These are phyloP conservation scores for Draba incana DNA, from an alignment of 345 rosid genomes.

Conservation along the genomic window DNA sequence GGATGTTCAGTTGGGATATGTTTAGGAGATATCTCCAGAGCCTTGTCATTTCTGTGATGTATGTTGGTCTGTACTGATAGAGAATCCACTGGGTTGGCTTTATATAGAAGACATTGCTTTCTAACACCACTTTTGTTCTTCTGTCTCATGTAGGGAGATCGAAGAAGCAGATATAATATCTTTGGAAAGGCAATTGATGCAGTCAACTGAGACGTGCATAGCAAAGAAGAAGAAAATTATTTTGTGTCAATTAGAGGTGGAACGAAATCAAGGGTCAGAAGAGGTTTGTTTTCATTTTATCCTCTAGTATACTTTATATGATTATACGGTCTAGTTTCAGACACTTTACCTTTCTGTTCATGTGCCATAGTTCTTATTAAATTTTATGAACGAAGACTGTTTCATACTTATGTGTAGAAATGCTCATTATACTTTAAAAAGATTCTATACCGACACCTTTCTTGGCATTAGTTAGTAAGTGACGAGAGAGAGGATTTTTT, in stretches of 20 bases:
- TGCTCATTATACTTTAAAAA: not conserved
- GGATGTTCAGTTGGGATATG: not conserved
- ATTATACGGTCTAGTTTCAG: not conserved
- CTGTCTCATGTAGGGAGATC: constrained; percentile 62
- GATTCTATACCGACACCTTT: constrained; percentile 5
- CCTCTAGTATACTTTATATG: constrained; percentile 20
- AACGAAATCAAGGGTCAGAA: constrained; percentile 74
- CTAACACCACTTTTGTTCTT: constrained; percentile 23
- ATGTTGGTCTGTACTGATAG: constrained; percentile 8
- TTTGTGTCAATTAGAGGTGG: constrained; percentile 82
- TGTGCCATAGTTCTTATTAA: constrained; percentile 16
- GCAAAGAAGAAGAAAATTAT: constrained; percentile 86
- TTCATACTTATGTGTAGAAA: constrained; percentile 5
- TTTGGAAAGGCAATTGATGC: constrained; percentile 85
- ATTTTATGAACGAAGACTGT: constrained; percentile 9
- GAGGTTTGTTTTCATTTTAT: constrained; percentile 55
- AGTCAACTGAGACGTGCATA: constrained; percentile 83
- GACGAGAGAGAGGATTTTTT: not conserved
- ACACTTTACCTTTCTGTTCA: not conserved
- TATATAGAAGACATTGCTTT: constrained; percentile 1
- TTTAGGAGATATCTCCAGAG: not conserved
- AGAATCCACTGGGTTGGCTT: not conserved
- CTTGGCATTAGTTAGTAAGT: constrained; percentile 1
- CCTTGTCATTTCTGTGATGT: constrained; percentile 13
- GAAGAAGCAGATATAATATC: constrained; percentile 84